Percentiles rank a stretch among this genome's conserved stretches.
Evolutionary conservation across 192 early-diverging fungal species (phyloP).

Genomic region (Dispira simplex): DNA sequence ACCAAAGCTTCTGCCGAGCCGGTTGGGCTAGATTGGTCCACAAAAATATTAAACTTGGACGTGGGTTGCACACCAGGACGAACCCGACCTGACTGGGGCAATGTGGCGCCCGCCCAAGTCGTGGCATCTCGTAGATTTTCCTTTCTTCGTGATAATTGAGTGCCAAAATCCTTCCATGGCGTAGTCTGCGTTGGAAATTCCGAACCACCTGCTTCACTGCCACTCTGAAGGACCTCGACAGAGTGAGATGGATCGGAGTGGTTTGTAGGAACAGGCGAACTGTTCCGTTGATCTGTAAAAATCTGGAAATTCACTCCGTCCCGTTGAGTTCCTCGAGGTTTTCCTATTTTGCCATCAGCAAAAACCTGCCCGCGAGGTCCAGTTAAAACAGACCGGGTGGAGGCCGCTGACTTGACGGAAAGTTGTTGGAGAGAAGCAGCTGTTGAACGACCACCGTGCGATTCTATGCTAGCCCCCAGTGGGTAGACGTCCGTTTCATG

Average conservation of each 20-base stretch:
- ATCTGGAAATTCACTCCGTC: slow-evolving; percentile 19
- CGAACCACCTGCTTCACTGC: slow-evolving; percentile 3
- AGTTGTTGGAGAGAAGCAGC: not conserved
- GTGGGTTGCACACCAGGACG: not conserved
- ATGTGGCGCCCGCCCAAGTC: slow-evolving; percentile 39
- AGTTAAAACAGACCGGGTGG: not conserved
- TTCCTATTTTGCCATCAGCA: not conserved
- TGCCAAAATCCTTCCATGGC: slow-evolving; percentile 44
- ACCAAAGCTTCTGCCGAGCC: not conserved
- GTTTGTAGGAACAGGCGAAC: not conserved
- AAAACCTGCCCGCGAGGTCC: not conserved
- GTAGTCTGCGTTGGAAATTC: not conserved
- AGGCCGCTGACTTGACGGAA: not conserved
- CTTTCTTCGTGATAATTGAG: slow-evolving; percentile 39
- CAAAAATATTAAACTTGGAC: slow-evolving; percentile 22
- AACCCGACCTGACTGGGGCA: slow-evolving; percentile 27
- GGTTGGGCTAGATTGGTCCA: slow-evolving; percentile 13
- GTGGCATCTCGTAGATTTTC: slow-evolving; percentile 48
- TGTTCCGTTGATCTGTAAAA: slow-evolving; percentile 16
- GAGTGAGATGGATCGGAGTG: slow-evolving; percentile 7
- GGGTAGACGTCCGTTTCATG: not conserved
- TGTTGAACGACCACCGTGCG: not conserved
- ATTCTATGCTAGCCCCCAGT: not conserved
- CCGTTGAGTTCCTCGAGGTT: not conserved
- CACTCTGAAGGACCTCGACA: not conserved